Evolutionary conservation across 352 stramenopile genomes (phyloP), one percentile per base, ranked within the genome.

Genomic region (Phytophthora ohioensis): DNA sequence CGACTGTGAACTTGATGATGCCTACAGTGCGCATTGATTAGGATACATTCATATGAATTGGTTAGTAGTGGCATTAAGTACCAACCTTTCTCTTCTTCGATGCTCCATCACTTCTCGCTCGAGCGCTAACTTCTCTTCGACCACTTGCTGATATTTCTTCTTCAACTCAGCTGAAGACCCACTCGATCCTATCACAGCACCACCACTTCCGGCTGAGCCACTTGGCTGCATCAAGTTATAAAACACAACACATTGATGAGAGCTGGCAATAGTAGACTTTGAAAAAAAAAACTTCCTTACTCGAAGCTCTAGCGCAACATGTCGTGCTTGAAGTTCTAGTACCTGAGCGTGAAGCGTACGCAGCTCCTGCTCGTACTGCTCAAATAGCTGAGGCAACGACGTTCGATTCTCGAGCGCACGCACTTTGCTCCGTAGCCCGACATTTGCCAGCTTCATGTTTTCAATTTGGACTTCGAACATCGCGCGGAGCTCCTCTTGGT

Each of bases 301-400:
- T 73, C 76, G 72, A 5, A 95, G 76, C 47, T 95, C 88, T 10
- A 94, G 70, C 32, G 80, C 68, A 1, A 94, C 80, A 62, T 94
- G 94, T 2, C 78, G 74, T 41, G 69, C 59, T 7, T 88, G 86
- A 4, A 94, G 63, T 56, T 87, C 67, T 34, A 91, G 76, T 13
- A 93, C 58, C 64, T 92, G 81, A 15, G 64, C 77, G 21, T 83
- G 69, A 30, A 93, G 71, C 31, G 64, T 67, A 34, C 81, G 60
- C 11, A 93, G 57, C 43, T 95, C 88, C 32, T 81, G 71, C 15
- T 95, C 84, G 59, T 93, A 94, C 57, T 93, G 85, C 13, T 91
- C 82, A 56, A 95, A 92, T 3, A 93, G 71, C 42, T 82, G 64
- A 47, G 70, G 66, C 17, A 84, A 62, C 1, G 75, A 75, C 7